Conservation (phyloP, 1,284 basidiomycete genomes). For the Polyporus tsugae region DNA sequence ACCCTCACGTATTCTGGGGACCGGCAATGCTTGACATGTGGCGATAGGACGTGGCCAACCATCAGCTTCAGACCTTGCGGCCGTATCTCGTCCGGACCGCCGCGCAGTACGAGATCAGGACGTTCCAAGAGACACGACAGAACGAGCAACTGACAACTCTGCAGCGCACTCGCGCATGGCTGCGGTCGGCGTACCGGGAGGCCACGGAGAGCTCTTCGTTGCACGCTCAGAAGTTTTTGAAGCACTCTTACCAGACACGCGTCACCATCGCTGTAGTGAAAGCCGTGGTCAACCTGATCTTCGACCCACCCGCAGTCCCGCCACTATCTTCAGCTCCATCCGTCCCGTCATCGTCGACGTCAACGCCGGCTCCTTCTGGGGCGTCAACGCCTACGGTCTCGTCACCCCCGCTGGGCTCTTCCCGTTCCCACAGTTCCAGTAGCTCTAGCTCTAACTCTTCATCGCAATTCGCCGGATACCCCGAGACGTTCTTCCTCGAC, state of each 20-base stretch:
- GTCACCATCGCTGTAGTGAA: slow-evolving; percentile 40
- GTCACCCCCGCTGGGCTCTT: slow-evolving; percentile 41
- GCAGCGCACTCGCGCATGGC: slow-evolving; percentile 70
- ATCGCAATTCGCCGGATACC: slow-evolving; percentile 54
- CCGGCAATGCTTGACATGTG: slow-evolving; percentile 20
- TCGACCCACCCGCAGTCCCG: slow-evolving; percentile 37
- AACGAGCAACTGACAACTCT: slow-evolving; percentile 53
- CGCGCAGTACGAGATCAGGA: slow-evolving; percentile 82
- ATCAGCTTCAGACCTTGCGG: slow-evolving; percentile 89
- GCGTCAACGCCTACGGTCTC: slow-evolving; percentile 23
- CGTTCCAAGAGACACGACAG: slow-evolving; percentile 71
- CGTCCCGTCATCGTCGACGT: slow-evolving; percentile 70
- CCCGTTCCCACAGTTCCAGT: slow-evolving; percentile 42
- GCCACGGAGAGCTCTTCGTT: slow-evolving; percentile 38
- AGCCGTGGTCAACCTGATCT: slow-evolving; percentile 41
- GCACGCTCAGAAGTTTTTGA: slow-evolving; percentile 38
- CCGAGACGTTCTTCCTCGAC: slow-evolving; percentile 90
- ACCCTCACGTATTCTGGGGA: slow-evolving; percentile 5
- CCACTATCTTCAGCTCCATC: slow-evolving; percentile 60
- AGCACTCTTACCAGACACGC: slow-evolving; percentile 35
- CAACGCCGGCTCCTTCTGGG: slow-evolving; percentile 35
- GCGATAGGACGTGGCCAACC: slow-evolving; percentile 90
- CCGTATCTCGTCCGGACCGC: slow-evolving; percentile 87
- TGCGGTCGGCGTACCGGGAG: slow-evolving; percentile 53
- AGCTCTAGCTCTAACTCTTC: slow-evolving; percentile 39